These are phyloP conservation scores for Sordariomycetes sp. DNA, from an alignment of 2,329 filamentous ascomycete genomes.

Conservation along the genomic window DNA sequence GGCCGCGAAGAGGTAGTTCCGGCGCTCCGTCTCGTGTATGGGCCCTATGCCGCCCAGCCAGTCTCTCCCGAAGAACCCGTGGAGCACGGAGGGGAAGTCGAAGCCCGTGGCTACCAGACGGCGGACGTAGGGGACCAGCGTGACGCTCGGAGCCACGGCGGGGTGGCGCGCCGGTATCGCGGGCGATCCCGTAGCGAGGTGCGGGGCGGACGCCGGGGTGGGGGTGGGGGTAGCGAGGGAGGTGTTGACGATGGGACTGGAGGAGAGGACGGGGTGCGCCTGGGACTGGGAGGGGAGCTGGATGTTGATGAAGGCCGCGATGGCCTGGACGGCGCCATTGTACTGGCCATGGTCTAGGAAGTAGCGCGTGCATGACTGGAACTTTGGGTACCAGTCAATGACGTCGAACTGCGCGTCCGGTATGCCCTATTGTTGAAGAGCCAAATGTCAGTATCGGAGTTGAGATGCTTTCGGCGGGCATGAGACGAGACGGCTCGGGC, in stretches of 20 bases:
- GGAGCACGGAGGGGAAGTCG: slow-evolving; percentile 73
- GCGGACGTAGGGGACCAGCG: slow-evolving; percentile 77
- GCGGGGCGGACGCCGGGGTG: slow-evolving; percentile 6
- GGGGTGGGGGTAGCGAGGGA: slow-evolving; percentile 8
- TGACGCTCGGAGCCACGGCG: slow-evolving; percentile 30
- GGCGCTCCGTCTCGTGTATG: slow-evolving; percentile 76
- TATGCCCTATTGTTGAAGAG: not conserved
- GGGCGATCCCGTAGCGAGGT: not conserved
- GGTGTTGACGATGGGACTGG: slow-evolving; percentile 17
- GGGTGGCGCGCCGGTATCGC: slow-evolving; percentile 6
- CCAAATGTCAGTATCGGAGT: not conserved
- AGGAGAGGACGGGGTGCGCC: slow-evolving; percentile 26
- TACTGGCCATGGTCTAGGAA: slow-evolving; percentile 89
- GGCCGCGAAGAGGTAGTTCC: slow-evolving; percentile 89
- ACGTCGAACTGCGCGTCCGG: slow-evolving; percentile 41
- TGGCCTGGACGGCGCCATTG: slow-evolving; percentile 67
- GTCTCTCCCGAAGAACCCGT: slow-evolving; percentile 94
- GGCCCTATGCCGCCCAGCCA: slow-evolving; percentile 70
- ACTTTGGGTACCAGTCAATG: slow-evolving; percentile 85
- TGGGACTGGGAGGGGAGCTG: slow-evolving; percentile 70
- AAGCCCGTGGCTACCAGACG: slow-evolving; percentile 85
- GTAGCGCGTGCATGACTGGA: slow-evolving; percentile 79
- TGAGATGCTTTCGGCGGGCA: too few relatives aligned
- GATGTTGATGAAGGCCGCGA: slow-evolving; percentile 88
- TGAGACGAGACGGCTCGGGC: not conserved